phyloP scores from a whole-genome alignment of 1,284 basidiomycete species.

The Thecaphora frezii region DNA sequence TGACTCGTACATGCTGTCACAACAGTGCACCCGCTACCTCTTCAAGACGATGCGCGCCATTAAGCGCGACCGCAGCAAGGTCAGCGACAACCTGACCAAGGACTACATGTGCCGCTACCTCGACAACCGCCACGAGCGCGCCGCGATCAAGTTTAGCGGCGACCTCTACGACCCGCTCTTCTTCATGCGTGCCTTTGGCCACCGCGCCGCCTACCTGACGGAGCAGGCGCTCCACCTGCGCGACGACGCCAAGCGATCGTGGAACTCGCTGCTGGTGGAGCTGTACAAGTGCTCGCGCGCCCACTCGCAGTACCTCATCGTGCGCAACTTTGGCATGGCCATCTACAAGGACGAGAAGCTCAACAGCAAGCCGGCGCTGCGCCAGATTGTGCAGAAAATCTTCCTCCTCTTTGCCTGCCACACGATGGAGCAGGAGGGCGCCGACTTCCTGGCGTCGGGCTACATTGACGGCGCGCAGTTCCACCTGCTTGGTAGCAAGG shows the following conservation, averaged over 20 bases:
- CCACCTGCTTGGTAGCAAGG: constrained; percentile 53
- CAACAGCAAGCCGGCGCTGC: constrained; percentile 57
- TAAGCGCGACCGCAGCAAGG: constrained; percentile 37
- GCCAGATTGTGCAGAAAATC: constrained; percentile 57
- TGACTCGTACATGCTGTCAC: constrained; percentile 60
- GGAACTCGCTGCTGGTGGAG: constrained; percentile 60
- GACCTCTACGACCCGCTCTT: constrained; percentile 56
- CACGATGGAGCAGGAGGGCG: constrained; percentile 52
- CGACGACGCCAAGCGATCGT: constrained; percentile 57
- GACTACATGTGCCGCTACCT: constrained; percentile 59
- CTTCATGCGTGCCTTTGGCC: constrained; percentile 59
- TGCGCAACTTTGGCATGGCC: constrained; percentile 60
- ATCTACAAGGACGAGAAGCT: constrained; percentile 59
- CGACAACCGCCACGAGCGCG: constrained; percentile 49
- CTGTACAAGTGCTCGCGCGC: constrained; percentile 58
- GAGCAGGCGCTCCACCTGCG: constrained; percentile 58
- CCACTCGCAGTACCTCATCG: constrained; percentile 46
- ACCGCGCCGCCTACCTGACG: constrained; percentile 59
- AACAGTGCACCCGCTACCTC: constrained; percentile 60
- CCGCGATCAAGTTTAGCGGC: constrained; percentile 37
- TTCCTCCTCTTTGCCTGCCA: constrained; percentile 44
- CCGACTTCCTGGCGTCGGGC: constrained; percentile 60
- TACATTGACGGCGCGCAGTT: constrained; percentile 58
- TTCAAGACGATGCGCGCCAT: constrained; percentile 58
- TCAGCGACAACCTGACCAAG: constrained; percentile 51